Conservation (phyloP, 169 alveolate genomes). For the Miamiensis avidus region DNA sequence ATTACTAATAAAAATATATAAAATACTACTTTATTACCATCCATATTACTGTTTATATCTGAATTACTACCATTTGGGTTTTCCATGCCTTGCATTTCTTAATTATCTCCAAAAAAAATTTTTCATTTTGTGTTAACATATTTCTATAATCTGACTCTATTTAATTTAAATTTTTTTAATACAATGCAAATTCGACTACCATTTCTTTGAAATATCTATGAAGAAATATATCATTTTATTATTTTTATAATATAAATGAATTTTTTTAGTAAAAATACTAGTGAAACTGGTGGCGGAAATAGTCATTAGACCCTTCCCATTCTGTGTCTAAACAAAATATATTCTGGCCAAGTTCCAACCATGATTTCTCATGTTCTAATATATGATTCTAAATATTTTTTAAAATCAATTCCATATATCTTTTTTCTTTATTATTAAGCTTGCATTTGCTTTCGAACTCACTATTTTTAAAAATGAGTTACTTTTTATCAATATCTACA, state of each 20-base stretch:
- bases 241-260: too few species aligned
- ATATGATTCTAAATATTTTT: constrained; percentile 12
- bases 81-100: not conserved
- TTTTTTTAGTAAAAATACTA: too few species aligned
- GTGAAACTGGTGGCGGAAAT: constrained; percentile 1
- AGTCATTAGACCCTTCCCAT: constrained; percentile 14
- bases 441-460: constrained; percentile 3
- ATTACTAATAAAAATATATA: too few species aligned
- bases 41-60: too few species aligned
- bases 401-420: constrained; percentile 16
- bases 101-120: not conserved
- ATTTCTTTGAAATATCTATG: not conserved
- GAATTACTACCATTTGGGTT: too few species aligned
- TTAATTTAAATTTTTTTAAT: too few species aligned
- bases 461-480: constrained; percentile 37
- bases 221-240: too few species aligned
- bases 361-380: constrained; percentile 1
- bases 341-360: not conserved
- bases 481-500: constrained; percentile 62
- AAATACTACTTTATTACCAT: too few species aligned
- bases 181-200: not conserved
- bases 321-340: not conserved
- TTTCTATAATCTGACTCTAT: not conserved
- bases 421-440: constrained; percentile 43
- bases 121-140: not conserved